Evolutionary conservation across 352 stramenopile genomes (phyloP), one percentile per base, ranked within the genome.

Genomic region (Phytophthora fragariaefolia): DNA sequence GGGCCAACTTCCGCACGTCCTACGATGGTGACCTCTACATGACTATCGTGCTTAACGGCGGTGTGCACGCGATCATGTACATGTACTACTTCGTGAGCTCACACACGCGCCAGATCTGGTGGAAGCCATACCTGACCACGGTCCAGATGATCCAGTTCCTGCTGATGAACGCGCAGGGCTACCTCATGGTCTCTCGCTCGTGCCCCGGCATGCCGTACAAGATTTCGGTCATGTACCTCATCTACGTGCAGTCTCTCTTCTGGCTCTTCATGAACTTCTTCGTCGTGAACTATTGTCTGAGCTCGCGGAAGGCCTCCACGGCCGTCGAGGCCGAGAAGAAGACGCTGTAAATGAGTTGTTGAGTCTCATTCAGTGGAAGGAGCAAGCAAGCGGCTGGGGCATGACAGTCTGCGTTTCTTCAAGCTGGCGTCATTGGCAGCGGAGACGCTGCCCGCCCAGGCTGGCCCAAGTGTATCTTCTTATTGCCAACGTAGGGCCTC

Each of bases 1-100:
- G 96, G 95, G 75, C 98, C 30, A 97, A 97, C 71, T 84, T 93
- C 26, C 94, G 97, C 76, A 87, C 94, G 12, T 92, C 92, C 24
- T 98, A 98, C 61, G 96, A 98, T 70, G 95, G 95, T 61, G 96
- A 99, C 74, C 91, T 98, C 53, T 99, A 96, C 85, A 78, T 98
- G 42, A 98, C 95, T 34, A 97, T 99, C 68, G 73, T 98, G n/a
- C 78, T 98, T 20, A 99, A 99, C 69, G 91, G 92, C 56, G 97
- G 97, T 66, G 98, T 99, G 62, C 97, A 99, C 77, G 97, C 93
- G 7, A 95, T 99, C 72, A 99, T 99, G 96, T 99, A 99, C 89
- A 98, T 93, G 27, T 99, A 99, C 80, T 99, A 99, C 90, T 98
- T 98, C 57, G 96, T 98, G 48, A 97, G 89, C 80, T 95, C 97